A percentile compares a stretch with the other conserved stretches of the same genome.
phyloP scores from a whole-genome alignment of 768 basidiomycete genomes.

The Kwoniella botswanensis region DNA sequence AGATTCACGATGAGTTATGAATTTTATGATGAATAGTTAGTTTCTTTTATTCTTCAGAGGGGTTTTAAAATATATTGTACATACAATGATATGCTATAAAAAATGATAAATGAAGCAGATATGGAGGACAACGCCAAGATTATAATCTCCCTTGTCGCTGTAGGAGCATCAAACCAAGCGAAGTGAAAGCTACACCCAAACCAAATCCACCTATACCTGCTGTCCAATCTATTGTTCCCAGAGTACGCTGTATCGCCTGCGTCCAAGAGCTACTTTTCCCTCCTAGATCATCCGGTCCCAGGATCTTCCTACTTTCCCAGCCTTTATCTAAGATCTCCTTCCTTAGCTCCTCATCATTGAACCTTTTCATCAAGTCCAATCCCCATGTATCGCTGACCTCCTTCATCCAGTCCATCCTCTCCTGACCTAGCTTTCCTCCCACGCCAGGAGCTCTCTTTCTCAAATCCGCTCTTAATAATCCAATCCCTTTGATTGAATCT shows the following conservation, averaged over 20 bases:
- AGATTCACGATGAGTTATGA: not conserved
- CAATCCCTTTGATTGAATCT: constrained; percentile 77
- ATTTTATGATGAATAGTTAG: not conserved
- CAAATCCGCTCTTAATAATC: constrained; percentile 71
- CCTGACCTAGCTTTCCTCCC: constrained; percentile 74
- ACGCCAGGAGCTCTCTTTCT: constrained; percentile 81
- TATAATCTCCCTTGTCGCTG: not conserved
- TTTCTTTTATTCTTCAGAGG: not conserved
- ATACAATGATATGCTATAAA: not conserved
- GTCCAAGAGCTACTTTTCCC: not conserved
- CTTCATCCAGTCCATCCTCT: constrained; percentile 80
- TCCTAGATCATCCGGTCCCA: constrained; percentile 46
- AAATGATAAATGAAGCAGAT: not conserved
- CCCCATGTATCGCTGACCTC: constrained; percentile 69
- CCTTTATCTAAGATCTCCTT: constrained; percentile 75
- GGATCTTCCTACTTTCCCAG: constrained; percentile 70
- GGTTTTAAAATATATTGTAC: not conserved
- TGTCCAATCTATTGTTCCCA: not conserved
- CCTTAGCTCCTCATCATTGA: constrained; percentile 71
- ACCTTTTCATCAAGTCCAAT: constrained; percentile 73
- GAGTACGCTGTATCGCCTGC: not conserved
- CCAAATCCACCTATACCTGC: constrained; percentile 13
- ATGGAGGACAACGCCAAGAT: not conserved
- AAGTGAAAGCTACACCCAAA: constrained; percentile 7
- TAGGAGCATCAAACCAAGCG: not conserved